phyloP scores from a whole-genome alignment of 2,329 filamentous ascomycete species.

The Plenodomus biglobosus region DNA sequence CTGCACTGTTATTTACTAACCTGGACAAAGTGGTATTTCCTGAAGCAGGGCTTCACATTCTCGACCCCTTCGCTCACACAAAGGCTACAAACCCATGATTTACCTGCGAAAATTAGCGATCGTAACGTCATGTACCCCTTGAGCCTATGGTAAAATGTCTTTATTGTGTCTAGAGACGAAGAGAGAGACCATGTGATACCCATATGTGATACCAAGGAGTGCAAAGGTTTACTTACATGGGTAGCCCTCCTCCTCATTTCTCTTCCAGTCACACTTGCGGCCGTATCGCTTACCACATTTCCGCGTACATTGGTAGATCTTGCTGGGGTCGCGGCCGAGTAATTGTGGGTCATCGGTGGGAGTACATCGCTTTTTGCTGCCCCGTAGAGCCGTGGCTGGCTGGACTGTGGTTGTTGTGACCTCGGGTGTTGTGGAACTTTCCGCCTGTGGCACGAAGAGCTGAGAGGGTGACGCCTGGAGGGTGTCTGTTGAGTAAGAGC shows the following conservation, averaged over 20 bases:
- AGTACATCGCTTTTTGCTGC: slow-evolving; percentile 40
- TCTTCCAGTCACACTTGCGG: slow-evolving; percentile 45
- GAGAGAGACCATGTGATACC: neutral
- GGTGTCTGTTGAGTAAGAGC: slow-evolving; percentile 18
- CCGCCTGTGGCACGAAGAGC: slow-evolving; percentile 6
- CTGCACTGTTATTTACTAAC: too few relatives aligned
- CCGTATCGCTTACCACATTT: slow-evolving; percentile 44
- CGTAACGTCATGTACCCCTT: slow-evolving; percentile 8
- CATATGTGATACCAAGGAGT: slow-evolving; percentile 20
- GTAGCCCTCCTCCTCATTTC: slow-evolving; percentile 44
- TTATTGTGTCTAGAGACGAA: too few relatives aligned
- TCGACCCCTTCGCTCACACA: slow-evolving; percentile 35
- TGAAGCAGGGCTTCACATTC: slow-evolving; percentile 42
- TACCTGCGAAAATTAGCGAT: slow-evolving; percentile 14
- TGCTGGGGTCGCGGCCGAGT: slow-evolving; percentile 36
- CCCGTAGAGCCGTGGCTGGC: slow-evolving; percentile 22
- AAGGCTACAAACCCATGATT: slow-evolving; percentile 39
- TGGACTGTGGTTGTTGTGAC: slow-evolving; percentile 14
- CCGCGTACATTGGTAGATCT: slow-evolving; percentile 44
- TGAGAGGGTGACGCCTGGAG: slow-evolving; percentile 16
- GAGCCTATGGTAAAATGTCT: too few relatives aligned
- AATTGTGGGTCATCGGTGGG: slow-evolving; percentile 35
- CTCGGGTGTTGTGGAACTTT: slow-evolving; percentile 17
- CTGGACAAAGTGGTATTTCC: slow-evolving; percentile 41
- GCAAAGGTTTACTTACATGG: slow-evolving; percentile 10